These are phyloP conservation scores for Eucalyptus regnans DNA, from an alignment of 345 rosid species.

Conservation along the genomic window DNA sequence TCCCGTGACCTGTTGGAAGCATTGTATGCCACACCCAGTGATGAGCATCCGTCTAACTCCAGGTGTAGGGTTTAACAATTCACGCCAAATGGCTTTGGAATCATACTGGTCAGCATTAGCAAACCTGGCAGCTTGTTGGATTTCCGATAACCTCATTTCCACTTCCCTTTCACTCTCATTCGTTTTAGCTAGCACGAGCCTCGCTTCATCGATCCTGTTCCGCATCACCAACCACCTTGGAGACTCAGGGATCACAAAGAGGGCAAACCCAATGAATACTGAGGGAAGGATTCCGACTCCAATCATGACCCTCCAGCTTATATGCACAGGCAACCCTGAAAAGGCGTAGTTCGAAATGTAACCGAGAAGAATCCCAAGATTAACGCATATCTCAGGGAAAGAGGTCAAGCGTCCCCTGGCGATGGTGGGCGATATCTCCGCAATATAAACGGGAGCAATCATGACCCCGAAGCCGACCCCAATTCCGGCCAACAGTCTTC, in stretches of 20 bases:
- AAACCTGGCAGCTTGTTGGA: slow-evolving; percentile 28
- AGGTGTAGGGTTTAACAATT: slow-evolving; percentile 34
- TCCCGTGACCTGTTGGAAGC: slow-evolving; percentile 61
- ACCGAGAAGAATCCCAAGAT: slow-evolving; percentile 59
- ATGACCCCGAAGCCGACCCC: slow-evolving; percentile 8
- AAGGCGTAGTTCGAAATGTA: slow-evolving; percentile 49
- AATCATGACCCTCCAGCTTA: slow-evolving; percentile 57
- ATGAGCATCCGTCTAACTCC: slow-evolving; percentile 34
- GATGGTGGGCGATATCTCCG: slow-evolving; percentile 9
- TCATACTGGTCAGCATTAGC: slow-evolving; percentile 8
- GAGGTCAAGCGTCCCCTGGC: slow-evolving; percentile 50
- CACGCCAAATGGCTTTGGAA: slow-evolving; percentile 35
- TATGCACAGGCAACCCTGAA: slow-evolving; percentile 25
- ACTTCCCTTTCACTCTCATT: slow-evolving; percentile 28
- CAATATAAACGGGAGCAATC: neutral
- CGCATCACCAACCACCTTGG: slow-evolving; percentile 63
- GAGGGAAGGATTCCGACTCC: slow-evolving; percentile 53
- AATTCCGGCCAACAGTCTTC: slow-evolving; percentile 35
- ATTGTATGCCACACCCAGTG: slow-evolving; percentile 54
- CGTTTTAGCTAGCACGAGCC: slow-evolving; percentile 34
- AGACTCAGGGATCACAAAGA: slow-evolving; percentile 53
- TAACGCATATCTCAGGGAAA: slow-evolving; percentile 56
- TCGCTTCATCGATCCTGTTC: slow-evolving; percentile 36
- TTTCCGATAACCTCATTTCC: slow-evolving; percentile 45
- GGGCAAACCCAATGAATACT: slow-evolving; percentile 31